Conservation (phyloP, 495 filamentous ascomycete species). For the Tuber calosporum region DNA sequence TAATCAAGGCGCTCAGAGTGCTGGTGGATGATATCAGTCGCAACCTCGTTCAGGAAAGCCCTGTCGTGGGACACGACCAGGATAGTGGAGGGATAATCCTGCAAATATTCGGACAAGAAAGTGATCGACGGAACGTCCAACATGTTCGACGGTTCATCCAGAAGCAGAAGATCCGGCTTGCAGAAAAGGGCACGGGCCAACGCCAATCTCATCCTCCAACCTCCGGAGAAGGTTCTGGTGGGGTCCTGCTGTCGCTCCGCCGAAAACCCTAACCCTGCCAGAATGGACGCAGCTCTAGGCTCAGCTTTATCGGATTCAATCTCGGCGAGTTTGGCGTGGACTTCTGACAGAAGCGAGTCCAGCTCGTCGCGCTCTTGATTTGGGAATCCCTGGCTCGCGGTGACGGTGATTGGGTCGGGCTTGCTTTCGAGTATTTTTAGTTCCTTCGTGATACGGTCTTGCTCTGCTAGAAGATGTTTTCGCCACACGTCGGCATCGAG, state of each 20-base stretch:
- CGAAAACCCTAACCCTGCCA: constrained; percentile 96
- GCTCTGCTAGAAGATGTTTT: constrained; percentile 86
- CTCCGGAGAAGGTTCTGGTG: constrained; percentile 97
- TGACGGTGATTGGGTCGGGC: constrained; percentile 48
- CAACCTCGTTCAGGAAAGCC: constrained; percentile 97
- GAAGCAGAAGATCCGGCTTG: constrained; percentile 90
- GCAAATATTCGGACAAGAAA: constrained; percentile 94
- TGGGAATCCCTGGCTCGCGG: constrained; percentile 77
- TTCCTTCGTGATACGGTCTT: constrained; percentile 77
- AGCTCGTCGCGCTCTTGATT: constrained; percentile 78
- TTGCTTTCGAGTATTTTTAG: constrained; percentile 73
- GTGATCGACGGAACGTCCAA: constrained; percentile 99
- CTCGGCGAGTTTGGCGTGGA: constrained; percentile 85
- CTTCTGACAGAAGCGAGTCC: constrained; percentile 79
- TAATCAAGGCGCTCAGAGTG: constrained; percentile 96
- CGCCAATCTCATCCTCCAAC: constrained; percentile 98
- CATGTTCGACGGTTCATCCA: constrained; percentile 99
- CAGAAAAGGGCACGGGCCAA: constrained; percentile 94
- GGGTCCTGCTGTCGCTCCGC: constrained; percentile 83
- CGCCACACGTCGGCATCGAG: constrained; percentile 98
- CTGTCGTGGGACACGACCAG: constrained; percentile 98
- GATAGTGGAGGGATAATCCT: constrained; percentile 86
- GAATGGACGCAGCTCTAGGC: constrained; percentile 85
- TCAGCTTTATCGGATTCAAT: constrained; percentile 99
- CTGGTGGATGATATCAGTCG: constrained; percentile 99